Evolutionary conservation across 2,329 filamentous ascomycete genomes (phyloP).

Genomic region (Aspergillus luchuensis): DNA sequence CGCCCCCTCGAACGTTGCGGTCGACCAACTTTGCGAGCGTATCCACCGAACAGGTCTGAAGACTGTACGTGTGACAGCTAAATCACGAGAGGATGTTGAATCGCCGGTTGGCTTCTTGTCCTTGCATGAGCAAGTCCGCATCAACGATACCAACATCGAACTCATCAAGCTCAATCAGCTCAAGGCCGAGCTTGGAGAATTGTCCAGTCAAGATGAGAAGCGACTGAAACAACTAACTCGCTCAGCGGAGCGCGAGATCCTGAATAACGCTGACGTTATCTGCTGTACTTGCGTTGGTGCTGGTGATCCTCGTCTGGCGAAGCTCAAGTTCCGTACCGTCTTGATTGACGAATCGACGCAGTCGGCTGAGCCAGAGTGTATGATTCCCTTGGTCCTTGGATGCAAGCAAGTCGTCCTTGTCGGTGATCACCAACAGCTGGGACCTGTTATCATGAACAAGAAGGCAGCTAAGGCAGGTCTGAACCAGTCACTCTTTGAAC

Average conservation of each 20-base stretch:
- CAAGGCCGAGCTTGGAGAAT: conserved; percentile 85
- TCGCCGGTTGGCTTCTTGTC: conserved; percentile 96
- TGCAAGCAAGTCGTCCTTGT: conserved; percentile 99
- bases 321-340: conserved; percentile 98
- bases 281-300: conserved; percentile 99
- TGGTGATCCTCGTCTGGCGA: conserved; percentile 89
- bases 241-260: conserved; percentile 89
- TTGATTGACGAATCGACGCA: conserved; percentile 98
- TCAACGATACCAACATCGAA: conserved; percentile 95
- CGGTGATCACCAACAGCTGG: conserved; percentile 96
- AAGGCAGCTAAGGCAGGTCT: conserved; percentile 97
- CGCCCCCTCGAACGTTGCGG: conserved; percentile 95
- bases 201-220: conserved; percentile 96
- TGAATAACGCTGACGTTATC: conserved; percentile 94
- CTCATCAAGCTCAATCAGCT: conserved; percentile 89
- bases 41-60: conserved; percentile 94
- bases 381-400: conserved; percentile 95
- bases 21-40: conserved; percentile 96
- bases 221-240: conserved; percentile 96
- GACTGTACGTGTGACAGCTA: conserved; percentile 96
- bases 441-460: conserved; percentile 99
- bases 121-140: conserved; percentile 92
- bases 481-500: conserved; percentile 98
- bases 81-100: conserved; percentile 97
- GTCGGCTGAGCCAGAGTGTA: conserved; percentile 96